phyloP scores from a whole-genome alignment of 805 yeast species.

The Millerago galiae region DNA sequence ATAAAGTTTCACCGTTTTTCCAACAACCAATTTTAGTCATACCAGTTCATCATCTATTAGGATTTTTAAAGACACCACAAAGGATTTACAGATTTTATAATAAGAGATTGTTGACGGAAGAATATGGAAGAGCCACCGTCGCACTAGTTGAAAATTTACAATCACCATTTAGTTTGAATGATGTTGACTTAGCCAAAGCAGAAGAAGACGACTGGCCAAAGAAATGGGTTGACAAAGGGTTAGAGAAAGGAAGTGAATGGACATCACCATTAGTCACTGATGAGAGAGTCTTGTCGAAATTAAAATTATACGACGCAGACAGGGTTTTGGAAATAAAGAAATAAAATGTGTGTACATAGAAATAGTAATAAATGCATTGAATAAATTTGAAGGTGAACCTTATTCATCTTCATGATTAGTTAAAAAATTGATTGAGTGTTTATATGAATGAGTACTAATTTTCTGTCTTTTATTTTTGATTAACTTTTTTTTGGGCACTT shows the following conservation, averaged over 20 bases:
- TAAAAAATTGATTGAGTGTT: conserved; percentile 20
- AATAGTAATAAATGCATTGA: neutral
- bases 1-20: conserved; percentile 50
- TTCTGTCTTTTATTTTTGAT: neutral
- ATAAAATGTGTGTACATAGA: neutral
- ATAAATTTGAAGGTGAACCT: neutral
- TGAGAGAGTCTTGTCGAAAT: conserved; percentile 48
- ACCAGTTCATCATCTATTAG: conserved; percentile 71
- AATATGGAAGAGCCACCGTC: conserved; percentile 48
- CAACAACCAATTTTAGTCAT: conserved; percentile 75
- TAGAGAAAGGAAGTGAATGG: conserved; percentile 80
- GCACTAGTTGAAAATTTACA: conserved; percentile 39
- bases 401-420: conserved; percentile 11
- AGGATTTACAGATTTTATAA: conserved; percentile 76
- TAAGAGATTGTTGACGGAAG: conserved; percentile 63
- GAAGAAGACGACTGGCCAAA: conserved; percentile 88
- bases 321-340: conserved; percentile 1
- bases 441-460: conserved; percentile 5
- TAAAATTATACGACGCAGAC: conserved; percentile 40
- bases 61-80: conserved; percentile 70
- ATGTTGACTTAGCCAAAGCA: conserved; percentile 34
- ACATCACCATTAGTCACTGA: conserved; percentile 67
- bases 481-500: neutral
- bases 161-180: conserved; percentile 45
- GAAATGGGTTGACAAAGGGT: conserved; percentile 76